Percentiles rank a stretch among this genome's conserved stretches.
These are phyloP conservation scores for Wallacemonas sp. DNA, from an alignment of 208 protist species.

Conservation along the genomic window DNA sequence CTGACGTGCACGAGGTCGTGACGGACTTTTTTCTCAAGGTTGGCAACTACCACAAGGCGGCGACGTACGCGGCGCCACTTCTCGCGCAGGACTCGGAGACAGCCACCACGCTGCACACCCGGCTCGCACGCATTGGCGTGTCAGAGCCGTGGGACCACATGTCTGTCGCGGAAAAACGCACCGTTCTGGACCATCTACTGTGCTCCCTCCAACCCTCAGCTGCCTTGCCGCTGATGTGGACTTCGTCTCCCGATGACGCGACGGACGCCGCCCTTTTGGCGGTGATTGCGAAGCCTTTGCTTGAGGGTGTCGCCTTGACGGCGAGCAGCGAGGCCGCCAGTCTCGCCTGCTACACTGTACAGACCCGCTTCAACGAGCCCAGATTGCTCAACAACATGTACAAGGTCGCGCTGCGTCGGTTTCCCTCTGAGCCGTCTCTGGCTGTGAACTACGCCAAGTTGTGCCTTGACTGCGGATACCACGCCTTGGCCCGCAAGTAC, in stretches of 20 bases:
- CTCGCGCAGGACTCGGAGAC: conserved; percentile 30
- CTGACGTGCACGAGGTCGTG: conserved; percentile 63
- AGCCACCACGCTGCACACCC: conserved; percentile 34
- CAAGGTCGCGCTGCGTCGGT: conserved; percentile 50
- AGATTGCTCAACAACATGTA: conserved; percentile 70
- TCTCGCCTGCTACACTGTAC: conserved; percentile 63
- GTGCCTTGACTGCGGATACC: conserved; percentile 55
- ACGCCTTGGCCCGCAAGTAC: conserved; percentile 64
- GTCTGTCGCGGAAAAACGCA: conserved; percentile 24
- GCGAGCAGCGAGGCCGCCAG: conserved; percentile 64
- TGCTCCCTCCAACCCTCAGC: conserved; percentile 31
- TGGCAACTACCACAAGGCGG: conserved; percentile 56
- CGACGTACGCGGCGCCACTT: conserved; percentile 46
- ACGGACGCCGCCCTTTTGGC: conserved; percentile 12
- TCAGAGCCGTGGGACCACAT: conserved; percentile 53
- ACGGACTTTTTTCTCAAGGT: conserved; percentile 68
- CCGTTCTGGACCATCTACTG: conserved; percentile 66
- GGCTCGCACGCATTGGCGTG: conserved; percentile 41
- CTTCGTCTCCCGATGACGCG: not conserved
- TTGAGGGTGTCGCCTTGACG: conserved; percentile 53
- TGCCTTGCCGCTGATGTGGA: not conserved
- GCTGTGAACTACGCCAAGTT: conserved; percentile 83
- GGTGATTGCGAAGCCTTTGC: conserved; percentile 37
- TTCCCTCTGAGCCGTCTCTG: conserved; percentile 54
- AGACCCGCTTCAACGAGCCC: conserved; percentile 57